Evolutionary conservation across 805 yeast genomes (phyloP), one percentile per base, ranked within the genome.

Genomic region (Candida tallmaniae): DNA sequence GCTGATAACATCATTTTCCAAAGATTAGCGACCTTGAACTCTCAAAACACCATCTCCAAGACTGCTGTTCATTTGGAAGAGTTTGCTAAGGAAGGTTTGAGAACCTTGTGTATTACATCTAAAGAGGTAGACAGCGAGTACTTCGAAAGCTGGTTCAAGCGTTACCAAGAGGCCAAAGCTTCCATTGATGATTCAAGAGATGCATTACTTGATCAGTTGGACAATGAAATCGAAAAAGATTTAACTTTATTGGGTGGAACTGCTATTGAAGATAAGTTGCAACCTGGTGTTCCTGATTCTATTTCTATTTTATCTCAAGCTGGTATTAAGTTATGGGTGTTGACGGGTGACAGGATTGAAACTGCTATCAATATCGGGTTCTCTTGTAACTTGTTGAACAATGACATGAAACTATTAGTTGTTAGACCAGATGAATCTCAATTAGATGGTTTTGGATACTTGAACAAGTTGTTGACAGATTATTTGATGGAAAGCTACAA

Each of bases 361-460:
- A 83, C 93, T 7, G 93, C 93, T 3, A 83, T 83, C 52, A 80
- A 82, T 52, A 83, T 83, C 56, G 93, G 90, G 1, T 83, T 80
- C 51, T 78, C 86, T 11, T 83, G 90, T 59, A 81, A 83, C 42
- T 64, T 83, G 46, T 62, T 83, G 33, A 77, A 75, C 31, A 77
- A 70, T 36, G 77, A 70, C 28, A 82, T 84, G 90, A 76, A 80
- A 43, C 56, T 84, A 31, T 62, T 83, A 29, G 78, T 80, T 16
- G 69, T 84, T n/a, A 67, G 65, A 47, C 75, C 80, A 0, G 62
- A 70, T 15, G 81, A 80, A 41, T 73, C 69, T 3, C 80, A 76
- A 48, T 66, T 69, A 12, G 73, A 68, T 19, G 60, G 66, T 29
- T 57, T 64, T 24, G 52, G 34, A 7, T 48, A 54, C 29, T 43